Evolutionary conservation across 2,329 filamentous ascomycete species (phyloP).

Genomic region (Arthrobotrys pseudoclavata): DNA sequence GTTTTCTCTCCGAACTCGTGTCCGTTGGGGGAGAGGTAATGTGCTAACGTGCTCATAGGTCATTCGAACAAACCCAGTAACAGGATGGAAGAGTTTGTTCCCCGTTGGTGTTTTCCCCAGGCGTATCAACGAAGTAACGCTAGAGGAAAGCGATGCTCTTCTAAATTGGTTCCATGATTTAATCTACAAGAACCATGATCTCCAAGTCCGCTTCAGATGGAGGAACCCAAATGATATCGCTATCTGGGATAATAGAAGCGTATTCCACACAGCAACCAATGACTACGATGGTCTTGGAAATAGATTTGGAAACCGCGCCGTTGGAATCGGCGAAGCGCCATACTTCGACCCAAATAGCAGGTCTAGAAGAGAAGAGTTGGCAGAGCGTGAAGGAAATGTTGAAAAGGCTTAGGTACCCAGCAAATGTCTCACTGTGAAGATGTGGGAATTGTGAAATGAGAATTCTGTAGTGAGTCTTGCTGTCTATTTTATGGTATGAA

Average conservation of each 20-base stretch:
- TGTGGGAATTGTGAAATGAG: background rate
- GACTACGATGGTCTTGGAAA: slow-evolving; percentile 73
- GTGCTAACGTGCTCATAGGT: slow-evolving; percentile 4
- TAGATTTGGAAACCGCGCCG: slow-evolving; percentile 70
- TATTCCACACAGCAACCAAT: slow-evolving; percentile 74
- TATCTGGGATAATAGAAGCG: slow-evolving; percentile 77
- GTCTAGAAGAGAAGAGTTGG: slow-evolving; percentile 68
- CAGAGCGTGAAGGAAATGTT: slow-evolving; percentile 36
- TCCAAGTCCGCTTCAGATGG: slow-evolving; percentile 69
- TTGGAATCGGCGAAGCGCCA: slow-evolving; percentile 72
- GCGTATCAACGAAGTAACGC: slow-evolving; percentile 71
- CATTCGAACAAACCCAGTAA: slow-evolving; percentile 73
- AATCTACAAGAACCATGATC: slow-evolving; percentile 72
- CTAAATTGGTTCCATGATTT: slow-evolving; percentile 70
- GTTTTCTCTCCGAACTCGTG: background rate
- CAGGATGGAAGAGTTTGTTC: slow-evolving; percentile 72
- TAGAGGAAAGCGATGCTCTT: slow-evolving; percentile 71
- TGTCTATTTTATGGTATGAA: slow-evolving; percentile 27
- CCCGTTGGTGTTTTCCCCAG: slow-evolving; percentile 71
- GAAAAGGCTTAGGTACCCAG: slow-evolving; percentile 2
- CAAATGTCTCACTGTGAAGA: background rate
- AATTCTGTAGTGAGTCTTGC: slow-evolving; percentile 20
- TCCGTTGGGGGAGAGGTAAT: background rate
- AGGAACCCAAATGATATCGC: slow-evolving; percentile 67
- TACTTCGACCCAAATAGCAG: slow-evolving; percentile 71